A percentile compares a stretch with the other conserved stretches of the same genome.
Evolutionary conservation across 23 red algal genomes (phyloP).

Genomic region (Agarophyton chilense): DNA sequence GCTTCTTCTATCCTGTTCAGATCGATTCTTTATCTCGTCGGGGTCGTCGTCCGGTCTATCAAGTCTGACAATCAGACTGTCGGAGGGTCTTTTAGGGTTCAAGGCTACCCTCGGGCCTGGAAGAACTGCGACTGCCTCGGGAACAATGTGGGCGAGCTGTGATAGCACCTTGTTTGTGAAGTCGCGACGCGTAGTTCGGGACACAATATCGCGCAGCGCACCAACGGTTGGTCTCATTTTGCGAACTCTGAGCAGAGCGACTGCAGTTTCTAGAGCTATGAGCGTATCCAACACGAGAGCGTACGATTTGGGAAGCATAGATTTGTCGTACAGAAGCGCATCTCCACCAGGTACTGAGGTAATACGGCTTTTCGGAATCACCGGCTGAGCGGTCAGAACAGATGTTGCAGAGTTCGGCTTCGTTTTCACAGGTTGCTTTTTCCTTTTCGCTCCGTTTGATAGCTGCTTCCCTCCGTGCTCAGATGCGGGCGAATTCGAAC

Average conservation of each 20-base stretch:
- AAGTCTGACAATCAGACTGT: constrained; percentile 51
- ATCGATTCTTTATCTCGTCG: background rate
- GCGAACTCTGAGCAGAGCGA: constrained; percentile 44
- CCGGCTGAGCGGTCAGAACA: constrained; percentile 19
- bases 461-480: background rate
- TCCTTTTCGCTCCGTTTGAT: background rate
- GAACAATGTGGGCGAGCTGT: constrained; percentile 52
- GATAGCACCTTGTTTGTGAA: constrained; percentile 45
- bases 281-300: constrained; percentile 51
- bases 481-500: background rate
- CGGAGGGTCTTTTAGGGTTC: constrained; percentile 24
- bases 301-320: constrained; percentile 46
- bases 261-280: constrained; percentile 34
- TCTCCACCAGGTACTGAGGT: constrained; percentile 44
- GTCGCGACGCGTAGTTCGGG: constrained; percentile 41
- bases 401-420: background rate
- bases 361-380: background rate
- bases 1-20: background rate
- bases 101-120: background rate
- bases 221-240: constrained; percentile 42
- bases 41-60: constrained; percentile 5
- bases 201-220: constrained; percentile 51
- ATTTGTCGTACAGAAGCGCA: constrained; percentile 34
- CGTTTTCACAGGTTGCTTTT: background rate
- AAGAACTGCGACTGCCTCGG: constrained; percentile 61